phyloP scores from a whole-genome alignment of 2,329 filamentous ascomycete species.

The Colletotrichum sp. region DNA sequence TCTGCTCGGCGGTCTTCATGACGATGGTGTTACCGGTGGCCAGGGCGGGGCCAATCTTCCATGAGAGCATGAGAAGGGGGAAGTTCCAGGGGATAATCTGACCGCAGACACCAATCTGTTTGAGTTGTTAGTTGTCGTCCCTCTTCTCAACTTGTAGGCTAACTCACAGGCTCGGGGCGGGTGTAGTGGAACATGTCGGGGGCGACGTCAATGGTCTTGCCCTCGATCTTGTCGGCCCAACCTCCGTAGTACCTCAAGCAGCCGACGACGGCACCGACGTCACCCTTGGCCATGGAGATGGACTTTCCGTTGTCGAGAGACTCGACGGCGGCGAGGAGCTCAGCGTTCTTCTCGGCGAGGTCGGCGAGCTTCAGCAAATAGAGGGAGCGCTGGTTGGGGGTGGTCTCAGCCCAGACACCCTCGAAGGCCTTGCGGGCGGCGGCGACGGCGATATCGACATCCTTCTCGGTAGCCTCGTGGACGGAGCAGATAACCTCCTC shows the following conservation, averaged over 20 bases:
- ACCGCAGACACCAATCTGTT: constrained; percentile 75
- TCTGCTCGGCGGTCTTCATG: constrained; percentile 80
- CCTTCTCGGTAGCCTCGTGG: constrained; percentile 86
- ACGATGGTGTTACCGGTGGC: constrained; percentile 75
- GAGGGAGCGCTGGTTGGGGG: constrained; percentile 73
- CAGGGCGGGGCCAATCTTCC: constrained; percentile 81
- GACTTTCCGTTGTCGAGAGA: constrained; percentile 89
- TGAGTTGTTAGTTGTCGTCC: not conserved
- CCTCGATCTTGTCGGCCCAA: constrained; percentile 90
- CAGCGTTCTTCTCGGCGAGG: constrained; percentile 77
- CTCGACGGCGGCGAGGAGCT: constrained; percentile 81
- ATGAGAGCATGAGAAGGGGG: constrained; percentile 79
- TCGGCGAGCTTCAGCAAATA: constrained; percentile 80
- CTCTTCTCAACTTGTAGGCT: not conserved
- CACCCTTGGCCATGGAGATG: constrained; percentile 75
- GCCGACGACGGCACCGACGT: constrained; percentile 70
- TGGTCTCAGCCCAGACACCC: constrained; percentile 69
- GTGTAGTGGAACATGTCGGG: constrained; percentile 86
- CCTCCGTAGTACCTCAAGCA: constrained; percentile 75
- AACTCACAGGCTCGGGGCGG: constrained; percentile 71
- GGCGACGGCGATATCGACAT: constrained; percentile 79
- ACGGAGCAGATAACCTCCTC: constrained; percentile 87
- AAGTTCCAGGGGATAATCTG: constrained; percentile 94
- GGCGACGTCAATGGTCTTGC: constrained; percentile 83
- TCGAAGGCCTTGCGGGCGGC: constrained; percentile 89